phyloP scores from a whole-genome alignment of 2,329 filamentous ascomycete species.

The Magnaporthiopsis incrustans region DNA sequence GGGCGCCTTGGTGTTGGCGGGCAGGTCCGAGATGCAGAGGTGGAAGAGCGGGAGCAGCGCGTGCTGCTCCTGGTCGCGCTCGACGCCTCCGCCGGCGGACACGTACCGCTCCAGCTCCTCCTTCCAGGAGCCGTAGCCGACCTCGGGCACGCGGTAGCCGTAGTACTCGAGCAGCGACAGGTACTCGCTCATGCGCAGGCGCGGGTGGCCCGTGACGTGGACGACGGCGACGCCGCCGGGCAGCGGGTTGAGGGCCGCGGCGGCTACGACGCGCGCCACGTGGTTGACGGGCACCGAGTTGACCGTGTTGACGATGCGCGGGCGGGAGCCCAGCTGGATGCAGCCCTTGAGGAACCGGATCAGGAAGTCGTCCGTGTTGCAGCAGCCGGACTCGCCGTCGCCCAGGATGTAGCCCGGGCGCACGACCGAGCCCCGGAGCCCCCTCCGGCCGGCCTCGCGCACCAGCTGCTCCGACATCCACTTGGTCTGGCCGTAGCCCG shows the following conservation, averaged over 20 bases:
- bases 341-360: constrained; percentile 83
- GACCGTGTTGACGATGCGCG: constrained; percentile 75
- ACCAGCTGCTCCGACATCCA: constrained; percentile 70
- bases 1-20: constrained; percentile 59
- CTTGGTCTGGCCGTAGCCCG: constrained; percentile 87
- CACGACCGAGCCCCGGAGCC: constrained; percentile 67
- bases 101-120: constrained; percentile 61
- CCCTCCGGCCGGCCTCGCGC: constrained; percentile 68
- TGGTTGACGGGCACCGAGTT: constrained; percentile 85
- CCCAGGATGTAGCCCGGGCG: constrained; percentile 82
- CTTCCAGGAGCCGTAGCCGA: constrained; percentile 63
- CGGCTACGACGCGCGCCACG: constrained; percentile 72
- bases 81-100: constrained; percentile 38
- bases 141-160: constrained; percentile 61
- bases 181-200: constrained; percentile 70
- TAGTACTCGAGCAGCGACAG: constrained; percentile 62
- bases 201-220: constrained; percentile 73
- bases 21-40: constrained; percentile 64
- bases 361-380: constrained; percentile 83
- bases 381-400: constrained; percentile 60
- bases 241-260: constrained; percentile 59
- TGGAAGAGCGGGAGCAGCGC: constrained; percentile 70
- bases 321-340: constrained; percentile 65
- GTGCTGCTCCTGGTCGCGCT: constrained; percentile 56
- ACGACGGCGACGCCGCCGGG: constrained; percentile 41